These are phyloP conservation scores for Globisporangium yorkense DNA, from an alignment of 352 stramenopile species.

Conservation along the genomic window DNA sequence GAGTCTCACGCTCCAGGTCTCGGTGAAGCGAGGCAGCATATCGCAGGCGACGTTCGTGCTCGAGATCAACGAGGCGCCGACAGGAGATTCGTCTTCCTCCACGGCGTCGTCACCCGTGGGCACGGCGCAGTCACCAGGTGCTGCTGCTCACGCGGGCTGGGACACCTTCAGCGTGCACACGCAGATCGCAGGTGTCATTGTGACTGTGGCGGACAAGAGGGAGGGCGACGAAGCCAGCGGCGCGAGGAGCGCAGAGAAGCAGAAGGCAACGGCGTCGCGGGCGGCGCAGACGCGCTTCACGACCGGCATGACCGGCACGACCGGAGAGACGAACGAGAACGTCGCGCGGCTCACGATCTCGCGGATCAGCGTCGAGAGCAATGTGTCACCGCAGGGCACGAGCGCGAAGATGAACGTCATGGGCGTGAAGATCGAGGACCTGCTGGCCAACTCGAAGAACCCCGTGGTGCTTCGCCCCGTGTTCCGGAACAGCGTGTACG, in stretches of 20 bases:
- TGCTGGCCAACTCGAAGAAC: slow-evolving; percentile 58
- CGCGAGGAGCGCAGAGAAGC: slow-evolving; percentile 7
- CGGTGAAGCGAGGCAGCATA: slow-evolving; percentile 68
- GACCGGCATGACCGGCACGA: not conserved
- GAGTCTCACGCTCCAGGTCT: slow-evolving; percentile 35
- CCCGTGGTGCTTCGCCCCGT: slow-evolving; percentile 60
- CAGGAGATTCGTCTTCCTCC: slow-evolving; percentile 9
- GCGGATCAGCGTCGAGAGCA: slow-evolving; percentile 51
- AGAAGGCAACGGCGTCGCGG: not conserved
- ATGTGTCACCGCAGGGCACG: slow-evolving; percentile 31
- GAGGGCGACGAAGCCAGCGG: slow-evolving; percentile 2
- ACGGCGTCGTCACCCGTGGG: not conserved
- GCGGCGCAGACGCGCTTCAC: not conserved
- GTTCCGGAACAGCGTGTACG: slow-evolving; percentile 14
- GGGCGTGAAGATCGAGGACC: slow-evolving; percentile 68
- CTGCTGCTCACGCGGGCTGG: slow-evolving; percentile 21
- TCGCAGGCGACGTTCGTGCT: slow-evolving; percentile 70
- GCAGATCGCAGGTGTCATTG: slow-evolving; percentile 59
- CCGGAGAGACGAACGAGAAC: slow-evolving; percentile 20
- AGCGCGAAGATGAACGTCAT: slow-evolving; percentile 63
- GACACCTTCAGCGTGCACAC: slow-evolving; percentile 60
- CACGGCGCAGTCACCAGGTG: not conserved
- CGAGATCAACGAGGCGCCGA: slow-evolving; percentile 41
- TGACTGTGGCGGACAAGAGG: slow-evolving; percentile 70
- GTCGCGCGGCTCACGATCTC: slow-evolving; percentile 68